Percentiles rank a stretch among this genome's conserved stretches.
These are phyloP conservation scores for Enteropsectra breve DNA, from an alignment of 371 early-diverging fungal genomes.

Conservation along the genomic window DNA sequence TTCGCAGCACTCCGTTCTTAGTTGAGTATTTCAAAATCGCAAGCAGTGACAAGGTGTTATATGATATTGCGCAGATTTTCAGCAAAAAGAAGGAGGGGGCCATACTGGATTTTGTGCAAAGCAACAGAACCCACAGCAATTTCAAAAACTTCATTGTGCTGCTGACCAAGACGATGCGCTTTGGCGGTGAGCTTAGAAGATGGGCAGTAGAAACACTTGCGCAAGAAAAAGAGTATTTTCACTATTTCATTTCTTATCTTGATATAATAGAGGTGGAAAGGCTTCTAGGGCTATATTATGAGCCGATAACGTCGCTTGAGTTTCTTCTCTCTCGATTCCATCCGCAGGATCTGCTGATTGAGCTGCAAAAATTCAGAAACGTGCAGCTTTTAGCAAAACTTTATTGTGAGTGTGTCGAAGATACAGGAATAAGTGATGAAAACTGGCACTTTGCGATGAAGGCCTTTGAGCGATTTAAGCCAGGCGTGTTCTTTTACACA, in stretches of 20 bases:
- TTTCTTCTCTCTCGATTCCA: conserved; percentile 7
- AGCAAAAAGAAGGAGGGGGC: neutral
- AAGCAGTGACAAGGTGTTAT: too few relatives aligned
- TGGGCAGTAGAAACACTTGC: conserved; percentile 5
- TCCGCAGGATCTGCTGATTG: conserved; percentile 25
- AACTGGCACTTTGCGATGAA: conserved; percentile 25
- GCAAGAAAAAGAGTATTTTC: conserved; percentile 12
- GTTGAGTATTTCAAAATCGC: conserved; percentile 1
- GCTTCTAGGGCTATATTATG: conserved; percentile 2
- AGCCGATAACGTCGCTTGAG: neutral
- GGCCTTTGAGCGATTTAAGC: conserved; percentile 5
- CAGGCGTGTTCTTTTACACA: neutral
- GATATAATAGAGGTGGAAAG: neutral
- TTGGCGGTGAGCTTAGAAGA: conserved; percentile 15
- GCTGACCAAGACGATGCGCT: conserved; percentile 2
- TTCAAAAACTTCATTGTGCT: conserved; percentile 5
- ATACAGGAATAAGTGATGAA: conserved; percentile 2
- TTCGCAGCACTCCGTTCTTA: conserved; percentile 1
- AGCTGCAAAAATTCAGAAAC: conserved; percentile 7
- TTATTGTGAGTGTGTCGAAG: conserved; percentile 1
- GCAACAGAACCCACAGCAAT: neutral
- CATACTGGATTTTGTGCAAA: conserved; percentile 13
- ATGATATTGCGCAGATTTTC: conserved; percentile 3
- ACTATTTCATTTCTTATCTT: conserved; percentile 17
- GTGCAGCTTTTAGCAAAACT: neutral